Base-by-base conservation (phyloP, 2,329 filamentous ascomycete species). In the Fonsecaea monophora region DNA sequence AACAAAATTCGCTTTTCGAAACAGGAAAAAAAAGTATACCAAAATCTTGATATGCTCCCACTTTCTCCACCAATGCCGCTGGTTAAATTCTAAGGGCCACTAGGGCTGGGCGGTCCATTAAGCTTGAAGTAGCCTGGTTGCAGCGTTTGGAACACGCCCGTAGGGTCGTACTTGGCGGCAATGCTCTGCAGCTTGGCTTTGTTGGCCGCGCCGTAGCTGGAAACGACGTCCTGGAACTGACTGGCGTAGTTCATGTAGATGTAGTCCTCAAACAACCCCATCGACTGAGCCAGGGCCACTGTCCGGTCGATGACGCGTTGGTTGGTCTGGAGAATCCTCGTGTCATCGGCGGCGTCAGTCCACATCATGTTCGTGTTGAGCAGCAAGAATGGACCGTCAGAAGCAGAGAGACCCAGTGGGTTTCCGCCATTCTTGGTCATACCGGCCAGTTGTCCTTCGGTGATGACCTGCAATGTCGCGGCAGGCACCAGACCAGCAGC, bases 211-310 rank as follows among this genome's bases (percentile, higher is more conserved):
- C 82, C 81, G 66, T 83, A 84, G 37, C 78, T 77, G 4, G 72
- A 65, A 45, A 84, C 71, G 0, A 80, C 77, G 67, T 79, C 76
- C 70, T 84, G 80, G 64, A 74, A 79, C 72, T 76, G 74, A 61
- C 76, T 76, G 6, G 82, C 82, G 65, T 84, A 83, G 70, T 83
- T 84, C 78, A 83, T 80, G 69, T 83, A 84, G 30, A 82, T 68
- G 64, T 76, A 83, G 37, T 74, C 64, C 12, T 74, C 69, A 37
- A 69, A 66, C 4, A 80, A 38, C 0, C 75, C 75, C 40, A 71
- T 68, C 62, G 67, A 64, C 68, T 77, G 71, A 64, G 76, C 74
- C 70, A 74, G 62, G 63, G 74, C 68, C 53, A 72, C 66, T 60
- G 78, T 70, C 42, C 73, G 62, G 13, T 72, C 62, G 48, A 75